phyloP scores from a whole-genome alignment of 192 early-diverging fungal species.

The Spizellomyces sp. region DNA sequence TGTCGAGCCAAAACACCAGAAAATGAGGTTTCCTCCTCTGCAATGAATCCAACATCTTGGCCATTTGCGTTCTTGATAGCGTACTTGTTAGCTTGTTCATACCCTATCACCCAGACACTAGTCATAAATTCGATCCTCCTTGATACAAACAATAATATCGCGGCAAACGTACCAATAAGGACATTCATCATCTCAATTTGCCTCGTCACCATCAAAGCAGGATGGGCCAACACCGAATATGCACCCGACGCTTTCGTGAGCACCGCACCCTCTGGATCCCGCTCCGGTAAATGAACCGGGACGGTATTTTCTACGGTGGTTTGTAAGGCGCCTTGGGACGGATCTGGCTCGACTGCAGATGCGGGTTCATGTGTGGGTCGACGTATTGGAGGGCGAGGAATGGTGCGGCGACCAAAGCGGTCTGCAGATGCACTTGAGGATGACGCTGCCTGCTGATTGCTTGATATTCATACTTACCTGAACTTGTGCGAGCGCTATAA shows the following conservation, averaged over 20 bases:
- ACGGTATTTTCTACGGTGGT: conserved; percentile 18
- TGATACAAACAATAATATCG: not conserved
- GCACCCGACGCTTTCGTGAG: conserved; percentile 23
- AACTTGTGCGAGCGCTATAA: conserved; percentile 15
- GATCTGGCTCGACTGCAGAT: not conserved
- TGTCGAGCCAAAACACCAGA: conserved; percentile 67
- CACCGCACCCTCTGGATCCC: conserved; percentile 17
- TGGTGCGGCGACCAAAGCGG: not conserved
- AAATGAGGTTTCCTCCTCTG: conserved; percentile 72
- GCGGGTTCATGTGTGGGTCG: not conserved
- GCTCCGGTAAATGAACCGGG: conserved; percentile 9
- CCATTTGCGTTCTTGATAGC: conserved; percentile 64
- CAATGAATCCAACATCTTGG: conserved; percentile 74
- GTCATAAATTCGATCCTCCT: conserved; percentile 2
- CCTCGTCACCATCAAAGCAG: conserved; percentile 67
- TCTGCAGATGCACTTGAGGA: not conserved
- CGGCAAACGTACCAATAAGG: conserved; percentile 45
- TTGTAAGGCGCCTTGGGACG: not conserved
- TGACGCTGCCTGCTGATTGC: not conserved
- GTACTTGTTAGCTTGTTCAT: conserved; percentile 89
- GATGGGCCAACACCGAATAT: conserved; percentile 43
- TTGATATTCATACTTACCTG: conserved; percentile 10
- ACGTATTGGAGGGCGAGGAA: conserved; percentile 10
- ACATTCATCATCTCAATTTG: conserved; percentile 88
- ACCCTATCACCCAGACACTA: conserved; percentile 46